These are phyloP conservation scores for Whalleya microplaca DNA, from an alignment of 2,329 filamentous ascomycete species.

Conservation along the genomic window DNA sequence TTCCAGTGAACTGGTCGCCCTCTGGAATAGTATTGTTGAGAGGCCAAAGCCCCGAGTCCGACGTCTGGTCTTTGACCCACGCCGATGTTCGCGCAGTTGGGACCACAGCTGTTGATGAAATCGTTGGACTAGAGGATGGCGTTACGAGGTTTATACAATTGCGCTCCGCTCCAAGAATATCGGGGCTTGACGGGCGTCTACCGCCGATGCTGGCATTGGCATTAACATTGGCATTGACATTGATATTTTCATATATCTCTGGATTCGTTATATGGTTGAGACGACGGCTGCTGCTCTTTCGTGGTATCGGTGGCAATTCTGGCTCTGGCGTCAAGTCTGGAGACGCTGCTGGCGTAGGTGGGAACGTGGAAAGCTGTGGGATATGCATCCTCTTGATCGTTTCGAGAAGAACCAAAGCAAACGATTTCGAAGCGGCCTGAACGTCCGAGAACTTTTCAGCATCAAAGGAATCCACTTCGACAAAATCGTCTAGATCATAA, in stretches of 20 bases:
- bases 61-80: conserved; percentile 31
- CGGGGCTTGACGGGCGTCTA: conserved; percentile 27
- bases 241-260: conserved; percentile 4
- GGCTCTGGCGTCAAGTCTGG: conserved; percentile 35
- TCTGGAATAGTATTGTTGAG: conserved; percentile 24
- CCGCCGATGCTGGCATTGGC: conserved; percentile 5
- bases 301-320: conserved; percentile 11
- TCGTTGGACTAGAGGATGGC: conserved; percentile 2
- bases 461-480: conserved; percentile 43
- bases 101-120: neutral
- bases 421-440: conserved; percentile 44
- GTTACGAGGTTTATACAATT: conserved; percentile 27
- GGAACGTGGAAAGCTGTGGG: conserved; percentile 16
- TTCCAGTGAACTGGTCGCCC: conserved; percentile 13
- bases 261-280: neutral
- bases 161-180: conserved; percentile 29
- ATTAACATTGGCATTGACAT: conserved; percentile 7
- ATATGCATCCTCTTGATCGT: conserved; percentile 41
- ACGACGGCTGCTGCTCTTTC: conserved; percentile 8
- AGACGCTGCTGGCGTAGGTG: conserved; percentile 14
- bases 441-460: conserved; percentile 41
- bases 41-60: conserved; percentile 18
- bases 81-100: conserved; percentile 24
- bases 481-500: conserved; percentile 50
- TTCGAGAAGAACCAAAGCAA: conserved; percentile 46